phyloP scores from a whole-genome alignment of 306 rosid genomes.

The Cucurbita argyrosperma region DNA sequence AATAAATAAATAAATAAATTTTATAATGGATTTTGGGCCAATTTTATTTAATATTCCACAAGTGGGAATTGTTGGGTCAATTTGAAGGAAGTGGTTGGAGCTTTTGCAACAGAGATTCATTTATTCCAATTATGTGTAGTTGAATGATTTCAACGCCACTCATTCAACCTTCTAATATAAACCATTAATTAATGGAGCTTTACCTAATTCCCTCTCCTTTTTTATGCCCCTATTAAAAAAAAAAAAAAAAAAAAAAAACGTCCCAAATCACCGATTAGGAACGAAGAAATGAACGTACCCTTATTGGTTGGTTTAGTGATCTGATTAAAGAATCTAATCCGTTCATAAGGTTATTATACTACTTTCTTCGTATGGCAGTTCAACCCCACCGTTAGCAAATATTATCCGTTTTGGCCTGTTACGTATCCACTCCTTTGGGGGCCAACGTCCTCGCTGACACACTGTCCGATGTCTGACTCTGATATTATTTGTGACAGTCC shows the following conservation, averaged over 20 bases:
- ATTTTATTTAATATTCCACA: slow-evolving; percentile 2
- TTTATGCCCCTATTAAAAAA: too few relatives aligned
- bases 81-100: slow-evolving; percentile 5
- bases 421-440: too few relatives aligned
- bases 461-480: too few relatives aligned
- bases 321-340: background rate
- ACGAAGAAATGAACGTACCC: background rate
- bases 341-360: background rate
- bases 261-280: background rate
- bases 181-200: slow-evolving; percentile 4
- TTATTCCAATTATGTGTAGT: slow-evolving; percentile 2
- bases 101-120: slow-evolving; percentile 7
- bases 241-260: too few relatives aligned
- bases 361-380: too few relatives aligned
- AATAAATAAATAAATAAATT: background rate
- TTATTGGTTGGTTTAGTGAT: background rate
- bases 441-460: too few relatives aligned
- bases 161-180: background rate
- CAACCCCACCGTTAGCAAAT: rapidly evolving
- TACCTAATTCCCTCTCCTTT: background rate
- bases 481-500: too few relatives aligned
- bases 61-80: slow-evolving; percentile 5
- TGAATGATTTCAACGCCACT: slow-evolving; percentile 4
- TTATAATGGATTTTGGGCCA: background rate
- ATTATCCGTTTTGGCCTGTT: too few relatives aligned